Base-by-base conservation (phyloP, 1,284 basidiomycete genomes). In the Earliella scabrosa region DNA sequence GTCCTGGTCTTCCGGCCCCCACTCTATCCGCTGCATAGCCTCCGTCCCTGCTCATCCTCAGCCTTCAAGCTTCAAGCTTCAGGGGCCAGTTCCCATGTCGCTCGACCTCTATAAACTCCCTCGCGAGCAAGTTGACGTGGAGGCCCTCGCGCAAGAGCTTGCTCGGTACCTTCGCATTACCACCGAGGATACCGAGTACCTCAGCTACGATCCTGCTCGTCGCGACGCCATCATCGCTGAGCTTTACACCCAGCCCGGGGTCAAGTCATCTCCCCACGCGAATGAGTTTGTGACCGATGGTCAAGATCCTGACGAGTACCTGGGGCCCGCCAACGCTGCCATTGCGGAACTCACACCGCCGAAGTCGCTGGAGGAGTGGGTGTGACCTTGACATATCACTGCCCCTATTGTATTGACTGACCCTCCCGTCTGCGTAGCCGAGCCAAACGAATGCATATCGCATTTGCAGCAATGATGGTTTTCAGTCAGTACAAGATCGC, bases 311-410 rank as follows among this genome's bases (percentile, higher is more conserved):
- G 52, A 58, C 39, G 21, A 31, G 11, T 47, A 58, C 26, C 36
- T 58, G 10, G 48, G n/a, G 4, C 39, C 36, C 0, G 56, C 38
- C 24, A 38, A 58, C 27, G 52, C 52, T 24, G 52, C 44, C 20
- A 54, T 58, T 20, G 52, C 18, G 26, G n/a, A 31, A 16, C 52
- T 46, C 26, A 54, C 56, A 18, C 56, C 52, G n/a, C 56, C 56
- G 4, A 23, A 48, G 13, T 39, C 56, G 20, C 32, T 58, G 7
- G 45, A 51, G 14, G 38, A 58, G 56, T 58, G 20, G 38, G 56
- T 51, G 7, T 13, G 4, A 26, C n/a, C 16, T 21, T 9, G 16
- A 21, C 32, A n/a, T 13, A 32, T 27, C 18, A 27, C 18, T n/a
- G 20, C 24, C n/a, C n/a, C n/a, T n/a, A n/a, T n/a, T n/a, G n/a